These are phyloP conservation scores for Populus ilicifolia DNA, from an alignment of 345 rosid genomes.

Conservation along the genomic window DNA sequence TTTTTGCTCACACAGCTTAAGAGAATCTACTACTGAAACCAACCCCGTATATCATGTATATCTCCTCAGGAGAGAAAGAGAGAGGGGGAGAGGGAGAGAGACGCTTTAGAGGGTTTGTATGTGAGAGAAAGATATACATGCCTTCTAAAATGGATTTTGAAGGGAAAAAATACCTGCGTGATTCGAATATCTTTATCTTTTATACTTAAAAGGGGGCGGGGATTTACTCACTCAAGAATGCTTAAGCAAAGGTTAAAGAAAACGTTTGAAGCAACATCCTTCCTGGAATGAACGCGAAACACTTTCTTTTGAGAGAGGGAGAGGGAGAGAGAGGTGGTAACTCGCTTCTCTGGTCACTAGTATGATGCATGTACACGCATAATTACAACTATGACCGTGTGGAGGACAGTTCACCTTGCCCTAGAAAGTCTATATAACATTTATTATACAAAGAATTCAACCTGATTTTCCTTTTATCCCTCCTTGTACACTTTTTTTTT, in stretches of 20 bases:
- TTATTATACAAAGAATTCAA: not conserved
- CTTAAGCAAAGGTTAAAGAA: not conserved
- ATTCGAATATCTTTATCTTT: not conserved
- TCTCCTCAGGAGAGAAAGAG: not conserved
- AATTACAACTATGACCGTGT: not conserved
- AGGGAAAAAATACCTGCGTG: not conserved
- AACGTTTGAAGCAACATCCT: not conserved
- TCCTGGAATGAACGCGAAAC: not conserved
- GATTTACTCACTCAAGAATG: not conserved
- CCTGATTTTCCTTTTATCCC: not conserved
- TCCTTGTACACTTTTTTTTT: not conserved
- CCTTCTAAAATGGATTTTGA: conserved; percentile 5
- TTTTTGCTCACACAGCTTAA: conserved; percentile 16
- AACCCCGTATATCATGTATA: conserved; percentile 6
- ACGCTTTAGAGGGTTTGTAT: conserved; percentile 18
- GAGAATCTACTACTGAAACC: conserved; percentile 19
- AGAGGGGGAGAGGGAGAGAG: not conserved
- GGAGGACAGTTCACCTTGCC: not conserved
- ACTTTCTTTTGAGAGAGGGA: not conserved
- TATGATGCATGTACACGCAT: too few species aligned
- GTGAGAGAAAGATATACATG: not conserved
- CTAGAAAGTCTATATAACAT: not conserved
- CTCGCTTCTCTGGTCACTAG: not conserved
- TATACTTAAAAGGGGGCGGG: too few species aligned
- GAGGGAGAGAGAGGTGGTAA: not conserved